Conservation (phyloP, 2,329 filamentous ascomycete species). For the Drechmeria coniospora region DNA sequence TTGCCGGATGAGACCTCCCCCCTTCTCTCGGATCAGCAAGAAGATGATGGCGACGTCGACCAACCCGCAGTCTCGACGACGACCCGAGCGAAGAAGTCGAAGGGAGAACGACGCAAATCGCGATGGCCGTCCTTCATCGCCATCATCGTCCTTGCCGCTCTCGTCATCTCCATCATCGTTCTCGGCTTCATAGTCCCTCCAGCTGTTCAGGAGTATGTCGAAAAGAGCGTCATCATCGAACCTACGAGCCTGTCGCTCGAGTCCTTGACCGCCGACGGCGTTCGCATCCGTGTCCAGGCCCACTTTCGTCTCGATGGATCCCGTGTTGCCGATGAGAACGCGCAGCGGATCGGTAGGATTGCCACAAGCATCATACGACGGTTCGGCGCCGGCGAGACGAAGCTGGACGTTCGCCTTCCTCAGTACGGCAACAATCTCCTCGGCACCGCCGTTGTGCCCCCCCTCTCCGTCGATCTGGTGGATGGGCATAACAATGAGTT, state of each 20-base stretch:
- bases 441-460: conserved; percentile 62
- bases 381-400: conserved; percentile 57
- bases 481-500: conserved; percentile 65
- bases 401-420: conserved; percentile 64
- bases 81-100: conserved; percentile 11
- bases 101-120: conserved; percentile 7
- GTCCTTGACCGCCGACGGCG: conserved; percentile 63
- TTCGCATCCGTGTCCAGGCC: conserved; percentile 66
- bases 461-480: conserved; percentile 58
- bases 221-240: conserved; percentile 66
- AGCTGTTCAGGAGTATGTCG: conserved; percentile 70
- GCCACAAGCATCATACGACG: conserved; percentile 68
- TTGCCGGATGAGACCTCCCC: conserved; percentile 32
- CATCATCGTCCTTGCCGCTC: conserved; percentile 45
- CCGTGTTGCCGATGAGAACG: conserved; percentile 53
- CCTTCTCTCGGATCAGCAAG: conserved; percentile 22
- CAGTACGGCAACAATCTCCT: conserved; percentile 66
- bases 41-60: conserved; percentile 16
- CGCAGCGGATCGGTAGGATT: conserved; percentile 61
- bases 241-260: conserved; percentile 75
- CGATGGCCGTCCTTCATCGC: conserved; percentile 70
- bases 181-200: conserved; percentile 71
- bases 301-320: conserved; percentile 68
- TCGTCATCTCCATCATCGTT: conserved; percentile 54
- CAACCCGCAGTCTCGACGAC: conserved; percentile 14